A percentile compares a stretch with the other conserved stretches of the same genome.
Conservation (phyloP, 768 basidiomycete genomes). For the Tulasnella sp. region DNA sequence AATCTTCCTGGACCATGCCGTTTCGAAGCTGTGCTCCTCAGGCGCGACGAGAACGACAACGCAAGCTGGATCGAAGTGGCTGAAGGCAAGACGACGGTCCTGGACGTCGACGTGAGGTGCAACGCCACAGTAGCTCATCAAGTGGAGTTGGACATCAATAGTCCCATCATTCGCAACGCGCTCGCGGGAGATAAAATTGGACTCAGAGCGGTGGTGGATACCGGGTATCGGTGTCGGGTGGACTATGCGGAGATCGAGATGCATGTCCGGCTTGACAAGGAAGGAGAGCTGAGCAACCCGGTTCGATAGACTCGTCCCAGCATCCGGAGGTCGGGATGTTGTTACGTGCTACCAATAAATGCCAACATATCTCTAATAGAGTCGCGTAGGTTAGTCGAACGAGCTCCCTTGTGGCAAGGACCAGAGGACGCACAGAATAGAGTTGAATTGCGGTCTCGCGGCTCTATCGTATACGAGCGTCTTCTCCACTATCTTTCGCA, state of each 20-base stretch:
- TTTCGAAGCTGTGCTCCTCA: neutral
- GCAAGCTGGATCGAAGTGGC: neutral
- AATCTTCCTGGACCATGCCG: neutral
- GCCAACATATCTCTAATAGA: neutral
- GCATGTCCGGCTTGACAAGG: neutral
- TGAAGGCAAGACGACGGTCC: neutral
- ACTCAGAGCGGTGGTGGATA: neutral
- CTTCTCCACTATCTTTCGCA: neutral
- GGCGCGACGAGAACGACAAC: neutral
- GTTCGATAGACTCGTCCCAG: neutral
- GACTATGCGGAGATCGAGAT: constrained; percentile 4
- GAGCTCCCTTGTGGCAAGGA: neutral
- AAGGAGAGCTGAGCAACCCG: neutral
- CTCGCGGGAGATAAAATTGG: neutral
- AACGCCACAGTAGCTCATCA: neutral
- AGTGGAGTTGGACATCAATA: neutral
- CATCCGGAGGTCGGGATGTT: neutral
- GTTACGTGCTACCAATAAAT: neutral
- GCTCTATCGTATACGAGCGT: neutral
- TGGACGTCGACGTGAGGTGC: neutral
- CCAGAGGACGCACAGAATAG: neutral
- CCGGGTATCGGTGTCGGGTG: neutral
- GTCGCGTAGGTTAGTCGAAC: neutral
- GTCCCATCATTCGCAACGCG: neutral
- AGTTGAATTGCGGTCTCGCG: neutral